Evolutionary conservation across 805 yeast species (phyloP), one percentile per base, ranked within the genome.

Genomic region (Metschnikowia shivogae): DNA sequence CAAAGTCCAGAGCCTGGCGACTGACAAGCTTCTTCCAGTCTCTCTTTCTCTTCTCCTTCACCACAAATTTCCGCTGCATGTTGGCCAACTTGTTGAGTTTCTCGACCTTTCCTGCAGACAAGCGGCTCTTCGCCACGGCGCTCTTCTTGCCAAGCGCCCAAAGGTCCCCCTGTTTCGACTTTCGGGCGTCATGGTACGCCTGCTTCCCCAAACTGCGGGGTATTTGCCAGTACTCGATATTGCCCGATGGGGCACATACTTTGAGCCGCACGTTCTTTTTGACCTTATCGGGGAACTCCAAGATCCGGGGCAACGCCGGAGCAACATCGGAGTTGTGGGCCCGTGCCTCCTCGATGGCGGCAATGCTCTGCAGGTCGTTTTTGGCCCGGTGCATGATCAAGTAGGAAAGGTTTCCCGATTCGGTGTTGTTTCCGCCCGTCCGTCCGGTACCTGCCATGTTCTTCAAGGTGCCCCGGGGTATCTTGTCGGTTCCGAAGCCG

Each of bases 181-280:
- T 92, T 44, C 97, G 74, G 0, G 96, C 96, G 68, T 93, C 98
- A 58, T 87, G 95, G 55, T 88, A 93, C 2, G 72, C 80, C 49
- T 80, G 84, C 49, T 80, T 80, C 5, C 88, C 86, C 44, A 78
- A 73, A 14, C 95, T 81, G 60, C 83, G 86, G 0, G 97, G 84
- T 2, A 93, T 77, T 12, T 82, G 82, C 96, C 97, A 89, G 47
- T 82, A 81, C 64, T 92, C 97, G 35, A 92, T 64, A 38, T 77
- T 75, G 1, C 97, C 97, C 11, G 83, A 74, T 0, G 90, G 78
- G 0, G 88, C 80, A 70, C 97, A 89, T 2, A 89, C 76, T 52
- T 82, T 86, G 62, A 90, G 72, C 20, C 80, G 70, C 13, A 92
- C 93, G 65, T 89, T 95, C 3, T 89, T 88, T 59, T 88, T 86